These are phyloP conservation scores for Parathielavia hyrcaniae DNA, from an alignment of 495 filamentous ascomycete species.

Conservation along the genomic window DNA sequence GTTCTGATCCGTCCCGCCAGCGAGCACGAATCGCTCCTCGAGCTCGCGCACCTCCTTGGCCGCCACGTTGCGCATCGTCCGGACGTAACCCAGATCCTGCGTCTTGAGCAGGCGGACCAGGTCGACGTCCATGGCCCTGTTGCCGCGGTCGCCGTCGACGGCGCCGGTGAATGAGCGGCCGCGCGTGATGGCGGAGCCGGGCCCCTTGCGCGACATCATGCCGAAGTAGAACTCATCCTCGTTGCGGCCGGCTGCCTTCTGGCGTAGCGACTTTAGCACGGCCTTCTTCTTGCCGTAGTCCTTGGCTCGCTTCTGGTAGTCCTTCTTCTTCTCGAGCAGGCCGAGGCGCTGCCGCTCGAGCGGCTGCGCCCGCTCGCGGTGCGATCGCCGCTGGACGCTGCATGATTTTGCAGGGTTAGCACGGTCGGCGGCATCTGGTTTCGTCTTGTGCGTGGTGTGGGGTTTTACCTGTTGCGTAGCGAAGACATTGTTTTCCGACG, in stretches of 20 bases:
- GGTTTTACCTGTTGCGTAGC: constrained; percentile 29
- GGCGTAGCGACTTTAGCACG: constrained; percentile 67
- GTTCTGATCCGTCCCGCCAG: constrained; percentile 28
- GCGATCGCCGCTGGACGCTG: constrained; percentile 40
- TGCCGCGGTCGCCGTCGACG: constrained; percentile 58
- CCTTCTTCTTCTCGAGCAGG: constrained; percentile 43
- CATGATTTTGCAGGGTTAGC: neutral
- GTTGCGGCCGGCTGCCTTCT: constrained; percentile 81
- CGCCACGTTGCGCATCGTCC: constrained; percentile 54
- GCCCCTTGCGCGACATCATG: constrained; percentile 62
- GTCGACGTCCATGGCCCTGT: constrained; percentile 55
- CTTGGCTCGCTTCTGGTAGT: constrained; percentile 84
- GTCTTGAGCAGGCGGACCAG: constrained; percentile 88
- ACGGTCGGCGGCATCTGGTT: neutral
- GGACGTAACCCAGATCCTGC: constrained; percentile 84
- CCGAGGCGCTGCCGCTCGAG: constrained; percentile 51
- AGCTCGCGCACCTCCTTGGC: constrained; percentile 39
- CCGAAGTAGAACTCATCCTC: constrained; percentile 95
- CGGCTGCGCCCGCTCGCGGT: constrained; percentile 84
- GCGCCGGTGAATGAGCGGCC: constrained; percentile 44
- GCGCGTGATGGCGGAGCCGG: constrained; percentile 28
- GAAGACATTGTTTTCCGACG: constrained; percentile 29
- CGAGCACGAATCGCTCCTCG: constrained; percentile 40
- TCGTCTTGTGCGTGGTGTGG: neutral
- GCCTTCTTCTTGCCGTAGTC: constrained; percentile 83